Conservation (phyloP, 2,329 filamentous ascomycete species). For the Penicillium paneum region DNA sequence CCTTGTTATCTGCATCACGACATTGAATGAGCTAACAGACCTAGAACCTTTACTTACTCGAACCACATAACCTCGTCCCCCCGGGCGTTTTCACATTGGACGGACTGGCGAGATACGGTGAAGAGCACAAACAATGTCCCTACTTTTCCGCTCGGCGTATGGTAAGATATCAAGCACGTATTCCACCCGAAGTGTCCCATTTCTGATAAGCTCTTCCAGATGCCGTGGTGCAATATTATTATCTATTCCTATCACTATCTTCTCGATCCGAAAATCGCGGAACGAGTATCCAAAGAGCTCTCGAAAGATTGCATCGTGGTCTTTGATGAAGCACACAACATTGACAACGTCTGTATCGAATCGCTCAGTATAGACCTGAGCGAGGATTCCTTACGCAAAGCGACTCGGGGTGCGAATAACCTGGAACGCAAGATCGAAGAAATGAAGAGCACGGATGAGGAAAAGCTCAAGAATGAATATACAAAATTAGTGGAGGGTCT, state of each 20-base stretch:
- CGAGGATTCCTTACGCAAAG: conserved; percentile 88
- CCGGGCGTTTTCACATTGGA: conserved; percentile 96
- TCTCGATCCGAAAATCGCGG: conserved; percentile 95
- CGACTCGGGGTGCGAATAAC: conserved; percentile 84
- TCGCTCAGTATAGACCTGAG: conserved; percentile 95
- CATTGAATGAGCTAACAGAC: conserved; percentile 21
- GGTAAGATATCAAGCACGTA: conserved; percentile 50
- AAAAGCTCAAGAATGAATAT: conserved; percentile 93
- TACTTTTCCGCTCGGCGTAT: conserved; percentile 95
- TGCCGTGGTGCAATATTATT: conserved; percentile 99
- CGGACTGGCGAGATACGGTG: conserved; percentile 80
- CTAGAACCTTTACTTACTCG: conserved; percentile 86
- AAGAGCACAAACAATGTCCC: conserved; percentile 93
- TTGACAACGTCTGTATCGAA: conserved; percentile 99
- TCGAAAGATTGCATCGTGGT: conserved; percentile 98
- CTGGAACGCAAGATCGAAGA: conserved; percentile 86
- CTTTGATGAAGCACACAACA: conserved; percentile 98
- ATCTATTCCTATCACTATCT: conserved; percentile 99
- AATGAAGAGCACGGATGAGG: conserved; percentile 92
- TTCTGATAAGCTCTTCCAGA: conserved; percentile 52
- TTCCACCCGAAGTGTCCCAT: not conserved
- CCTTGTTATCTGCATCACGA: not conserved
- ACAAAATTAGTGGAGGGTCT: conserved; percentile 91
- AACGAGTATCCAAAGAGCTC: conserved; percentile 88
- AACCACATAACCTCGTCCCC: conserved; percentile 90